Evolutionary conservation across 192 early-diverging fungal species (phyloP), one percentile per base, ranked within the genome.

Genomic region (Paraglomus occultum): DNA sequence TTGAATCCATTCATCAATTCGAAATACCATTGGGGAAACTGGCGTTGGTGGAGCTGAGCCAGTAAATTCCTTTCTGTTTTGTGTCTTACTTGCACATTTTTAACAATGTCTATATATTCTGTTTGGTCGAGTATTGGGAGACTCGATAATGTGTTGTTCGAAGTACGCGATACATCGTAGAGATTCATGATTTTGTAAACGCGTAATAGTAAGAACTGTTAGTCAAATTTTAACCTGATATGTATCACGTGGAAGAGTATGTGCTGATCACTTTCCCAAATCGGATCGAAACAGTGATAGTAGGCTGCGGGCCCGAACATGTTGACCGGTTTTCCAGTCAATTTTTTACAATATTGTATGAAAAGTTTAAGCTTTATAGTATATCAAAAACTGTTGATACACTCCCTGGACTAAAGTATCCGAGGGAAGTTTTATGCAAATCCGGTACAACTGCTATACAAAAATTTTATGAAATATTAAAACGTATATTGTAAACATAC

Each of bases 21-120:
- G 83, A 94, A 94, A 54, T 76, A 81, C 95, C 95, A 99, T 71
- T 99, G 93, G 1, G 76, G 77, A 67, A 95, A 99, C 61, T 85
- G 79, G 11, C 78, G 76, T 42, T 83, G 79, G 51, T 92, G 89
- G 4, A 84, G 73, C 2, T 71, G n/a, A 10, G 70, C 64, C 12
- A 92, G 66, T 22, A 81, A 76, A 22, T 77, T 77, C 38, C 85
- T 80, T 74, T 92, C 89, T 9, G 71, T 38, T 2, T 79, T 65
- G 67, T 94, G 92, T 46, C 90, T 91, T 14, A 64, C 47, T 7
- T 87, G 84, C 0, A 82, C 77, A 12, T 71, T 65, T 31, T 83
- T 64, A 45, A 93, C 67, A 22, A 88, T 73, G 50, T 70, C 66
- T 22, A 80, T 75, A 61, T 88, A 91, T 50, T 93, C 88, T 10